phyloP scores from a whole-genome alignment of 441 rosid genomes.

The Erodium moschatum region DNA sequence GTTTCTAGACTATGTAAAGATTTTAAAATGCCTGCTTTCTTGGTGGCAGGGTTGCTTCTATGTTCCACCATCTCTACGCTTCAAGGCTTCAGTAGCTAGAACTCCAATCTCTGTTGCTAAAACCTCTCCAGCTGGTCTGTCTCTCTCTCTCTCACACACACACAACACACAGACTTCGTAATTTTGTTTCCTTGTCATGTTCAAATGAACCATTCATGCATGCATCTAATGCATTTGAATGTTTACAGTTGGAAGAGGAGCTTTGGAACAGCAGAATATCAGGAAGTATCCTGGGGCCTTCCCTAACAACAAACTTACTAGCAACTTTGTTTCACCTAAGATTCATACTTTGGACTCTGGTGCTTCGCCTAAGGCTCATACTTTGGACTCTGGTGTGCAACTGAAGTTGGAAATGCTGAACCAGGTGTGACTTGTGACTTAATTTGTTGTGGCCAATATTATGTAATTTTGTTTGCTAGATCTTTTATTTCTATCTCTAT shows the following conservation, averaged over 20 bases:
- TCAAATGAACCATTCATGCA: neutral
- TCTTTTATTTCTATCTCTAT: neutral
- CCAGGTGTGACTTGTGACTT: slow-evolving; percentile 29
- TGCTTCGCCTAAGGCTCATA: too few species aligned
- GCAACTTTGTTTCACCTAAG: slow-evolving; percentile 38
- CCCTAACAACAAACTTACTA: slow-evolving; percentile 38
- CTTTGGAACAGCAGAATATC: slow-evolving; percentile 40
- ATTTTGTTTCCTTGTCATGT: neutral
- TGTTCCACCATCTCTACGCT: slow-evolving; percentile 78
- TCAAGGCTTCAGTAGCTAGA: slow-evolving; percentile 22
- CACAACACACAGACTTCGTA: too few species aligned
- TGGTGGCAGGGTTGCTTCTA: slow-evolving; percentile 63
- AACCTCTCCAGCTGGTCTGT: slow-evolving; percentile 60
- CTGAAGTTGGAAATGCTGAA: slow-evolving; percentile 49
- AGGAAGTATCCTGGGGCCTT: slow-evolving; percentile 39
- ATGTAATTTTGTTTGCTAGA: neutral
- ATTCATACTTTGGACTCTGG: slow-evolving; percentile 37
- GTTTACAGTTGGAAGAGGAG: slow-evolving; percentile 42
- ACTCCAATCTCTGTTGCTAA: slow-evolving; percentile 26
- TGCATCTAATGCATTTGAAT: slow-evolving; percentile 12
- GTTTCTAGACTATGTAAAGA: neutral
- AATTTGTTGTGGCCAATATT: too few species aligned
- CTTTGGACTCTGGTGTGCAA: slow-evolving; percentile 27
- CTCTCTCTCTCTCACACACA: neutral
- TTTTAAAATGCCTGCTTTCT: neutral